These are phyloP conservation scores for Fragaria nilgerrensis DNA, from an alignment of 306 rosid species.

Conservation along the genomic window DNA sequence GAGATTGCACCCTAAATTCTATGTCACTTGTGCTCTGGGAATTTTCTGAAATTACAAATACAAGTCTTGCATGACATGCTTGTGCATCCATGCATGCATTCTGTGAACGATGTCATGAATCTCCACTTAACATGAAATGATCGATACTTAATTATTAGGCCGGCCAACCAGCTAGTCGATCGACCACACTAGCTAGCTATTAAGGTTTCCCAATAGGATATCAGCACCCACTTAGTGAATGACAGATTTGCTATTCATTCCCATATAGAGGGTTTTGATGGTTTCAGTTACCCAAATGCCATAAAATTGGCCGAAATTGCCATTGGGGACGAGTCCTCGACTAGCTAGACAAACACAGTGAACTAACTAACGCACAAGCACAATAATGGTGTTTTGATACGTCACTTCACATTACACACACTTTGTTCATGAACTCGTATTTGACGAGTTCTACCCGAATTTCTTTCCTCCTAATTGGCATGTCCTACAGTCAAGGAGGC, in stretches of 20 bases:
- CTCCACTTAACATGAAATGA: too few species aligned
- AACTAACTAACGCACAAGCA: background rate
- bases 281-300: constrained; percentile 1
- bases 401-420: background rate
- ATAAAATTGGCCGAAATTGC: background rate
- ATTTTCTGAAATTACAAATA: too few species aligned
- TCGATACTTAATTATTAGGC: too few species aligned
- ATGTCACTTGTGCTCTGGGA: too few species aligned
- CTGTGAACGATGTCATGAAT: too few species aligned
- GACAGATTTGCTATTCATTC: background rate
- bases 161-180: too few species aligned
- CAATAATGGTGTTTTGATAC: background rate
- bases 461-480: background rate
- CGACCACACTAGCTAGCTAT: background rate
- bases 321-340: background rate
- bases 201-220: background rate
- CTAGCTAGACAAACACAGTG: background rate
- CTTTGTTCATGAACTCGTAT: background rate
- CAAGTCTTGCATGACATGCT: too few species aligned
- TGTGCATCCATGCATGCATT: too few species aligned
- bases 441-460: background rate
- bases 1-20: too few species aligned
- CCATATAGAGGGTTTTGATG: too few species aligned
- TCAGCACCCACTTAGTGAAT: background rate
- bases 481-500: background rate